Evolutionary conservation across 106 monocot genomes (phyloP).

Genomic region (Dendrobium huoshanense): DNA sequence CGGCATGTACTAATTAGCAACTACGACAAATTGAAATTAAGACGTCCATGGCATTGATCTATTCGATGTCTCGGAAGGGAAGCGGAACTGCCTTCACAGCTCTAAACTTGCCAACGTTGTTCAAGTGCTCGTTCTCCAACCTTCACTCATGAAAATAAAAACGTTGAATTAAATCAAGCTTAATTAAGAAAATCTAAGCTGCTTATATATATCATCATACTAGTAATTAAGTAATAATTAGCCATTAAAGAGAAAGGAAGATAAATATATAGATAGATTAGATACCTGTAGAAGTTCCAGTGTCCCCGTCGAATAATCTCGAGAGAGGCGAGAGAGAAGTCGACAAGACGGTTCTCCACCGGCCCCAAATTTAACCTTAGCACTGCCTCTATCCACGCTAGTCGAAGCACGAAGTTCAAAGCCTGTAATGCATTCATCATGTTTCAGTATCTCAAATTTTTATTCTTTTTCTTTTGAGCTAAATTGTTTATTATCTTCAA

Average conservation of each 20-base stretch:
- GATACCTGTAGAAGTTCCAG: constrained; percentile 95
- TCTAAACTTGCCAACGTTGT: constrained; percentile 9
- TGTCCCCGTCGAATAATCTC: constrained; percentile 87
- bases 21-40: neutral
- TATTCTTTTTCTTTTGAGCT: too few relatives aligned
- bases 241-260: too few relatives aligned
- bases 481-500: too few relatives aligned
- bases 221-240: neutral
- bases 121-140: constrained; percentile 13
- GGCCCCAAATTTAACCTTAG: constrained; percentile 38
- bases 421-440: constrained; percentile 20
- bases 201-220: neutral
- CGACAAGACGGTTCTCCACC: constrained; percentile 56
- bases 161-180: neutral
- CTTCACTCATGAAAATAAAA: neutral
- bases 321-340: constrained; percentile 72
- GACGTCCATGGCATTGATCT: neutral
- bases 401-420: constrained; percentile 74
- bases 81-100: constrained; percentile 3
- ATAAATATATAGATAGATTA: neutral
- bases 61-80: constrained; percentile 8
- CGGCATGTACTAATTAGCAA: neutral
- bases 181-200: neutral
- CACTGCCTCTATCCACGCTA: constrained; percentile 83
- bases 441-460: neutral